These are phyloP conservation scores for Debaryomyces robertsiae DNA, from an alignment of 1,139 yeast genomes.

Conservation along the genomic window DNA sequence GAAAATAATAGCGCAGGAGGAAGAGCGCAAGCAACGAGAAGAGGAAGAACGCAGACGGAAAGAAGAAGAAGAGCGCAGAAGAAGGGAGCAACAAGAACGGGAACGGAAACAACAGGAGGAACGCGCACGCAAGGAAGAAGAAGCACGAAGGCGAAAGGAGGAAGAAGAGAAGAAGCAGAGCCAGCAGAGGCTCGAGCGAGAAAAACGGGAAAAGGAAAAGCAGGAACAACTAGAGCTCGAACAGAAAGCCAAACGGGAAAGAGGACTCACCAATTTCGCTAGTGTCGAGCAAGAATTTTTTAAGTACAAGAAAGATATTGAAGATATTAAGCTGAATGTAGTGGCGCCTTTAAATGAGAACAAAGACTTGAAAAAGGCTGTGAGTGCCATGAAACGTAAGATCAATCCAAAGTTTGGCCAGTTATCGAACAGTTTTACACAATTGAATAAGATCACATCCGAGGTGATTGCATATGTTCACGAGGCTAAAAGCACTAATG, in stretches of 20 bases:
- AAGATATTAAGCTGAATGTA: constrained; percentile 59
- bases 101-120: constrained; percentile 19
- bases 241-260: constrained; percentile 18
- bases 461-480: constrained; percentile 55
- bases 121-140: constrained; percentile 12
- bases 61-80: constrained; percentile 18
- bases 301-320: constrained; percentile 58
- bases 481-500: constrained; percentile 43
- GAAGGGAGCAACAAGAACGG: constrained; percentile 17
- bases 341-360: constrained; percentile 49
- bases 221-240: constrained; percentile 16
- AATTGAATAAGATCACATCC: constrained; percentile 52
- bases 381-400: constrained; percentile 58
- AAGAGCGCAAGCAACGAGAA: constrained; percentile 17
- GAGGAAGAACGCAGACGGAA: constrained; percentile 18
- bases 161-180: constrained; percentile 15
- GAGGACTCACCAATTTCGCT: constrained; percentile 35
- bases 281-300: constrained; percentile 49
- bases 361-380: constrained; percentile 44
- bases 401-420: constrained; percentile 92
- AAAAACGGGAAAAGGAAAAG: constrained; percentile 19
- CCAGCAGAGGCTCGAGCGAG: constrained; percentile 6
- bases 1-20: constrained; percentile 20
- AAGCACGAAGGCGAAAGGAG: constrained; percentile 15
- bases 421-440: constrained; percentile 68